These are phyloP conservation scores for Stylonectria norvegica DNA, from an alignment of 2,329 filamentous ascomycete genomes.

Conservation along the genomic window DNA sequence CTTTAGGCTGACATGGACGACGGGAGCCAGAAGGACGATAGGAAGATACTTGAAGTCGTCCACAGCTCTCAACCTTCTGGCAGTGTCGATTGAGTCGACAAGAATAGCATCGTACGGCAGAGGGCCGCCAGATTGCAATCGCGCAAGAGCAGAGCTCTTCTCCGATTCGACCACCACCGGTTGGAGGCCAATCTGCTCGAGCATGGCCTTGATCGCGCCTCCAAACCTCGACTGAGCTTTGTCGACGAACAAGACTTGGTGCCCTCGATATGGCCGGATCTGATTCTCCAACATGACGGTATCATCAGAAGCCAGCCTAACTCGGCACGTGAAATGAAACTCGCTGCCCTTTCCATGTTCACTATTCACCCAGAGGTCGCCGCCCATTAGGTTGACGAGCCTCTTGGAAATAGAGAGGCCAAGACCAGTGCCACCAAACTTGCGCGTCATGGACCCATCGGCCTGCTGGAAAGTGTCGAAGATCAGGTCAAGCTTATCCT, in stretches of 20 bases:
- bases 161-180: conserved; percentile 82
- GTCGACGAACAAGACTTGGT: conserved; percentile 92
- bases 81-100: conserved; percentile 89
- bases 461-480: conserved; percentile 99
- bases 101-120: conserved; percentile 91
- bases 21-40: conserved; percentile 84
- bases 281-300: conserved; percentile 75
- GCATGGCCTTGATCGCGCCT: conserved; percentile 72
- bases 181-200: conserved; percentile 73
- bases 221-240: conserved; percentile 78
- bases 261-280: conserved; percentile 84
- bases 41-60: conserved; percentile 98
- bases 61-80: conserved; percentile 76
- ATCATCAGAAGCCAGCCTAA: conserved; percentile 78
- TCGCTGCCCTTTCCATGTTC: conserved; percentile 86
- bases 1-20: conserved; percentile 88
- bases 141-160: conserved; percentile 58
- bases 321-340: conserved; percentile 95
- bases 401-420: conserved; percentile 94
- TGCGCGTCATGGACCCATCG: conserved; percentile 91
- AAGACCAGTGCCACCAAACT: conserved; percentile 92
- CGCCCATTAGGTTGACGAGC: conserved; percentile 92
- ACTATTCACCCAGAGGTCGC: conserved; percentile 93
- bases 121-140: conserved; percentile 51
- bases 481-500: conserved; percentile 93